Evolutionary conservation across 1,139 yeast genomes (phyloP), one percentile per base, ranked within the genome.

Genomic region (Yamadazyma pseudoaaseri): DNA sequence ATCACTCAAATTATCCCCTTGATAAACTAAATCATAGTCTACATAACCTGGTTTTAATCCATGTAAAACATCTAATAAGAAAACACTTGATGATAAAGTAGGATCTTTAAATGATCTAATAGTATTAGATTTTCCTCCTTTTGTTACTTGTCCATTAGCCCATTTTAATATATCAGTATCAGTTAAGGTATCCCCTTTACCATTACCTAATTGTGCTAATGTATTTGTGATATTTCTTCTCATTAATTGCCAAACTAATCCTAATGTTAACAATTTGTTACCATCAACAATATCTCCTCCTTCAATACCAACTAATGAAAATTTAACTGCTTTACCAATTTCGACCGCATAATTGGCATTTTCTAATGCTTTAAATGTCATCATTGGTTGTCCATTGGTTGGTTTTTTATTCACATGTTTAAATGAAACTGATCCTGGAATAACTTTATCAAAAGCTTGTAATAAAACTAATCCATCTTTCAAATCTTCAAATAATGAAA

Each of bases 161-260:
- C 99, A 92, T 54, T 75, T 79, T 58, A 92, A 74, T 33, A 92
- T 90, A 57, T 92, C 97, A 20, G 79, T 43, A 64, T 92, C 98
- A 13, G 87, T 65, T 47, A 90, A 67, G 35, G 58, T 52, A 51
- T 74, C 74, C 34, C 92, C 49, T 20, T 28, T 30, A 29, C 56
- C 95, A 42, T 79, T 76, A 39, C 81, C 70, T 49, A 92, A 71
- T 33, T 79, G 74, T 37, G 85, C 72, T 56, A 92, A 76, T 1
- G 98, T 92, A 45, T 81, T 76, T 40, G 82, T 82, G 49, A 92
- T 92, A 62, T 92, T 92, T 60, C 95, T 81, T 61, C 98, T 82
- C 99, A 92, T 92, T 53, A 92, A 75, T 69, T 92, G 99, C 99
- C 99, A 92, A 25, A 92, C 97, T 41, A 92, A 76, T n/a, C 95